Base-by-base conservation (phyloP, 768 basidiomycete species). In the Postia placenta region DNA sequence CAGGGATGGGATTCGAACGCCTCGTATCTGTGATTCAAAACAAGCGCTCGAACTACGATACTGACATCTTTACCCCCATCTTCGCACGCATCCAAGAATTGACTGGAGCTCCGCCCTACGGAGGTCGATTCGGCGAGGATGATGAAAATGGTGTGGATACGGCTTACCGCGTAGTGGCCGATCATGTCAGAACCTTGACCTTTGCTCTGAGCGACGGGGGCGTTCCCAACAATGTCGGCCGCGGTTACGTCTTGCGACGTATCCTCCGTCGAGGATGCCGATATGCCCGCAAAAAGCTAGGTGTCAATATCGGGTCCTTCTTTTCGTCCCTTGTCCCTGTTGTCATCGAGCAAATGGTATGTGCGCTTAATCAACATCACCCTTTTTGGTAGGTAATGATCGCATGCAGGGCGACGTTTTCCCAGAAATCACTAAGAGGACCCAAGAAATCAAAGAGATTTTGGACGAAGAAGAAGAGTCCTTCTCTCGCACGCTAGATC, bases 1-100 rank as follows among this genome's bases (percentile, higher is more conserved):
- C 96, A 5, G 96, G 96, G 44, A 93, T 99, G 94, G 96, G 96
- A 37, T 99, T 96, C 67, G 96, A 99, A 66, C 90, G 96, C 45
- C 75, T 99, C 24, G 96, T 99, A 23, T 96, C 94, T 14, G 84
- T 87, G 35, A 73, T 98, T 6, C 96, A 99, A 65, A 82, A 92
- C 68, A 87, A 81, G 61, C 73, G 79, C 20, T 98, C 95, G 41
- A 99, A 98, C 69, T 99, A 99, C 69, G 96, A 99, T 65, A 98
- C 96, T 43, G 96, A 99, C 60, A 77, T 96, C 50, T 99, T 99
- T 68, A 64, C 73, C 1, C 94, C 94, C 3, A 85, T 98, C 48
- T 98, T 99, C 62, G 71, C 67, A 30, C 87, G 78, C 67, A 87
- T 99, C 45, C 87, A 87, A 61, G 83, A 92, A 65, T 69, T 99